Percentiles rank a stretch among this genome's conserved stretches.
Conservation (phyloP, 2,329 filamentous ascomycete species). For the Talaromyces rugulosus region DNA sequence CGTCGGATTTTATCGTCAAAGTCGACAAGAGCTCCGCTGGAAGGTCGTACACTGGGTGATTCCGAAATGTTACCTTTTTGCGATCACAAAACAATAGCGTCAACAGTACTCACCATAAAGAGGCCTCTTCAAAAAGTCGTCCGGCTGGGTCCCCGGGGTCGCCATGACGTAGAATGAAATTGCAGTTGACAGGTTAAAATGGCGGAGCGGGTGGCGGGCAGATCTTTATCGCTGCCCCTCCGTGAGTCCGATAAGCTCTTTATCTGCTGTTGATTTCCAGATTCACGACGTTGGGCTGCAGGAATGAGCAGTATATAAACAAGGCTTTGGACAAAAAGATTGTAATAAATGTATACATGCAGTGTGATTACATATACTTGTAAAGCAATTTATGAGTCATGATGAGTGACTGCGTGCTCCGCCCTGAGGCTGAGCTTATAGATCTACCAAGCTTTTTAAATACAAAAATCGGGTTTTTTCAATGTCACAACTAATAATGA, state of each 20-base stretch:
- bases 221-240: neutral
- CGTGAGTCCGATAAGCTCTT: neutral
- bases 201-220: neutral
- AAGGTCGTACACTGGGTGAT: conserved; percentile 69
- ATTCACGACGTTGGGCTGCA: neutral
- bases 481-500: neutral
- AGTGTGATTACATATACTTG: neutral
- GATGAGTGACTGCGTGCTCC: neutral
- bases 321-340: neutral
- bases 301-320: neutral
- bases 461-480: neutral
- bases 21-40: conserved; percentile 68
- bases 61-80: neutral
- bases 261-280: neutral
- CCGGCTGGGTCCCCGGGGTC: neutral
- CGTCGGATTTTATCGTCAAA: conserved; percentile 56
- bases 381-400: neutral
- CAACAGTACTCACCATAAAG: conserved; percentile 10
- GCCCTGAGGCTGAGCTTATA: neutral
- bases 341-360: neutral
- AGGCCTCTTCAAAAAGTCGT: conserved; percentile 10
- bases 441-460: neutral
- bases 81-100: neutral
- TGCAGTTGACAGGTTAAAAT: neutral
- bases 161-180: conserved; percentile 8